Base-by-base conservation (phyloP, 495 filamentous ascomycete genomes). In the Aspergillus cavernicola region DNA sequence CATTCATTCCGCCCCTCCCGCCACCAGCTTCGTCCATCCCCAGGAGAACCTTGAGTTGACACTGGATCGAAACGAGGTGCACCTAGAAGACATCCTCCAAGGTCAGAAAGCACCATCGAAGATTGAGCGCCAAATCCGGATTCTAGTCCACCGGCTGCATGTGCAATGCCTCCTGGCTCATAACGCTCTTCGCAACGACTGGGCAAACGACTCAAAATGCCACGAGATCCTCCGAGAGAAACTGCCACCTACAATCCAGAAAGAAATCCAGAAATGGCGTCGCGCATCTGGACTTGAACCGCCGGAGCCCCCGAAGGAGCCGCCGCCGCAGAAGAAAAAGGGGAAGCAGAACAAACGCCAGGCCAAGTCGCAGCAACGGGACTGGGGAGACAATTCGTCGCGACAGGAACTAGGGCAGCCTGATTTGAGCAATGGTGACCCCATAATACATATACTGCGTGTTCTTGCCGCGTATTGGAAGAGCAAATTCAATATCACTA, bases 151-250 rank as follows among this genome's bases (percentile, higher is more conserved):
- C 64, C 86, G 87, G 58, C 78, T 93, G 61, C 93, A 98, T 69
- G 92, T 98, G 4, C 88, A 92, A 63, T 81, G 85, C 52, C 69
- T 98, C 39, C 80, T 98, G 38, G 93, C 84, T 69, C 92, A 97
- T 60, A 97, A 97, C 66, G 78, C 86, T 0, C 63, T 95, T 16
- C 85, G 93, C 20, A 98, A 97, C 67, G 62, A 80, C 7, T 98
- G 93, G 92, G 64, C 85, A 20, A 91, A 88, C 56, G 90, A 97
- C 61, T 60, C 78, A 19, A 81, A 89, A 47, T 73, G 91, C 7
- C 91, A 97, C 60, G 82, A 83, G 15, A 87, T 87, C 42, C 69
- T 98, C 46, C 69, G 91, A 1, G 80, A 81, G 10, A 85, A 89
- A 49, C 50, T 98, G 20, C 81, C 86, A 0, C 76, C 82, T 3